Percentiles rank a stretch among this genome's conserved stretches.
Evolutionary conservation across 2,329 filamentous ascomycete genomes (phyloP).

Genomic region (Monilinia fructicola): DNA sequence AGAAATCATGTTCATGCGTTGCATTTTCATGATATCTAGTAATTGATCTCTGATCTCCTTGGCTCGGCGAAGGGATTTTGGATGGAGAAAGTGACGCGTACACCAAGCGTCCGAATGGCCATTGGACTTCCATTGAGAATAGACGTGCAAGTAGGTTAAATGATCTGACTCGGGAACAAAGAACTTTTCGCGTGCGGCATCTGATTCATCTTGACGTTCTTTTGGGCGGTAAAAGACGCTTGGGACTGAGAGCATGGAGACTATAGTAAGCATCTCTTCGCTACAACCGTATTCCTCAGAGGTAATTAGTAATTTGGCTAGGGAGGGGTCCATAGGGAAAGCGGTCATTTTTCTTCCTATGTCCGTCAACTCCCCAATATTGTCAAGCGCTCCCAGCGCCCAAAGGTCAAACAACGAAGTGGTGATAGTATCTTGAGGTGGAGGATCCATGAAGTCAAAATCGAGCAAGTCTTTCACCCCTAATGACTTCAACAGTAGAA

Average conservation of each 20-base stretch:
- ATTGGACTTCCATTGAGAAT: conserved; percentile 91
- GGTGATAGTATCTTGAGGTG: conserved; percentile 94
- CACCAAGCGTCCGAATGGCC: conserved; percentile 91
- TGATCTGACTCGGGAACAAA: conserved; percentile 98
- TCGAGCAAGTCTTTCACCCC: conserved; percentile 92
- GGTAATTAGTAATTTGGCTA: conserved; percentile 93
- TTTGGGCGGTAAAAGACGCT: conserved; percentile 97
- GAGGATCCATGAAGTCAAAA: conserved; percentile 99
- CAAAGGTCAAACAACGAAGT: conserved; percentile 97
- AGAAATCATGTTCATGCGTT: conserved; percentile 82
- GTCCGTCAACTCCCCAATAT: conserved; percentile 85
- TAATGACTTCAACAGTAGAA: conserved; percentile 88
- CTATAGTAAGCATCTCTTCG: conserved; percentile 97
- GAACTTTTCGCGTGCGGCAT: conserved; percentile 94
- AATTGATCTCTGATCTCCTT: conserved; percentile 95
- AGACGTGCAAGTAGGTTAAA: conserved; percentile 91
- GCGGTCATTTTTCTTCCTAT: conserved; percentile 92
- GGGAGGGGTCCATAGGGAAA: conserved; percentile 95
- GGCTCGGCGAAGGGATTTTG: conserved; percentile 87
- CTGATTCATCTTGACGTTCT: conserved; percentile 93
- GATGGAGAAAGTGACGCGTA: conserved; percentile 86
- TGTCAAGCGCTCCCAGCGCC: conserved; percentile 91
- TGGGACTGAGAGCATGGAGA: conserved; percentile 95
- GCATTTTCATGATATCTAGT: conserved; percentile 88
- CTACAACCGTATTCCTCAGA: conserved; percentile 87